Evolutionary conservation across 176 grass and related monocot species (phyloP), one percentile per base, ranked within the genome.

Genomic region (Oryza coarctata): DNA sequence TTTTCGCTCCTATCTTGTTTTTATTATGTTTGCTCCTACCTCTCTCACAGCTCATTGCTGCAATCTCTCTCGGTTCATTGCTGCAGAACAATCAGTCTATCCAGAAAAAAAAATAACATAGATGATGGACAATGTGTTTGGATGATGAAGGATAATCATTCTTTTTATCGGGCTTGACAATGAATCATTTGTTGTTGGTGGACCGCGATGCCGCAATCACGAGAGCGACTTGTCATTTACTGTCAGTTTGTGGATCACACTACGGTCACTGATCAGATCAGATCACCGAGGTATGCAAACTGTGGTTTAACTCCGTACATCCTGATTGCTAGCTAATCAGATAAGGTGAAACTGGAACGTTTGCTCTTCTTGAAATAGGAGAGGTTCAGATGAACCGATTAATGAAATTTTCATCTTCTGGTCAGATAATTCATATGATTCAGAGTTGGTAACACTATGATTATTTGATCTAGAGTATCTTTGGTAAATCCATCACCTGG

Each of bases 181-280:
- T 70, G 32, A 29, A 80, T 68, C 30, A 69, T 68, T 80, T 52
- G 17, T n/a, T 64, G 6, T 30, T 71, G 6, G 41, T 71, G 66
- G 80, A 63, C 43, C 30, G 25, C 9, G 41, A 87, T 32, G 49
- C 43, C 30, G 25, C 9, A 33, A 87, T 32, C 23, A 17, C 28
- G 45, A 75, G 28, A 68, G 70, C 47, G 62, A 81, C 77, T 69
- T 22, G 27, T 45, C 31, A 39, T 39, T 39, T 7, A 20, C n/a
- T 38, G 13, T 34, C 27, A 61, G 31, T 31, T 10, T 58, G 20
- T 57, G 69, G 9, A 80, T 79, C 34, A 31, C 22, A 55, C 15
- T 63, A 31, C 72, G 52, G 27, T 20, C 6, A 57, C 20, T 47
- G 17, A 47, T 52, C 5, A 33, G 31, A 55, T 32, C 55, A 60